Evolutionary conservation across 331 rosid species (phyloP), one percentile per base, ranked within the genome.

Genomic region (Acacia pycnantha): DNA sequence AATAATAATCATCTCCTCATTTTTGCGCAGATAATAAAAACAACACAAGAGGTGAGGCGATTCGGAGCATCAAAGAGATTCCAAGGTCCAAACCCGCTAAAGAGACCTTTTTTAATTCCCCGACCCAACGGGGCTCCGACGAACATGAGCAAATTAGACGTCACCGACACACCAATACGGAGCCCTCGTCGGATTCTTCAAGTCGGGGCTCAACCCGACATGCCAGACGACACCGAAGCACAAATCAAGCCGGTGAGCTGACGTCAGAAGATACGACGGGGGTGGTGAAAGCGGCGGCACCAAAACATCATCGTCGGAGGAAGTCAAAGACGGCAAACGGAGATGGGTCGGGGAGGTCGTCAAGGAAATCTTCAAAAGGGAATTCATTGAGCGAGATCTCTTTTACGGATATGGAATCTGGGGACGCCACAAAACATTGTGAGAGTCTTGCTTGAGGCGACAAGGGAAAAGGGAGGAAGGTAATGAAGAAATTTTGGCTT

Each of bases 321-420:
- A 67, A 89, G 84, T 27, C 91, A 2, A 91, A 88, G 80, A 90
- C 93, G 27, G 48, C 87, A 8, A 66, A 91, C 2, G 88, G 81
- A 0, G 89, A 92, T 14, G 95, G 89, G 19, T 11, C 73, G 10
- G 51, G 1, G 19, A 83, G 53, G 81, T 2, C 77, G 0, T 16
- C 84, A 0, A 66, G 81, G 48, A 74, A 84, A 61, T 70, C 91
- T 0, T 89, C 88, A 13, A 92, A 88, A 58, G 88, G 78, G 48
- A 19, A 67, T 71, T 89, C 97, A 3, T 62, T 90, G 48, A 77
- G 92, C 21, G 96, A 93, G 6, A 47, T 86, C 62, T 79, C 91
- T 27, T 73, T 85, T 11, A 13, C 71, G 0, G 92, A 88, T 48
- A 21, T 71, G 19, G 88, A 68, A 29, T 26, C 84, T 9, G 77